Evolutionary conservation across 2,329 filamentous ascomycete genomes (phyloP), one percentile per base, ranked within the genome.

Genomic region (Pseudocercospora ulei): DNA sequence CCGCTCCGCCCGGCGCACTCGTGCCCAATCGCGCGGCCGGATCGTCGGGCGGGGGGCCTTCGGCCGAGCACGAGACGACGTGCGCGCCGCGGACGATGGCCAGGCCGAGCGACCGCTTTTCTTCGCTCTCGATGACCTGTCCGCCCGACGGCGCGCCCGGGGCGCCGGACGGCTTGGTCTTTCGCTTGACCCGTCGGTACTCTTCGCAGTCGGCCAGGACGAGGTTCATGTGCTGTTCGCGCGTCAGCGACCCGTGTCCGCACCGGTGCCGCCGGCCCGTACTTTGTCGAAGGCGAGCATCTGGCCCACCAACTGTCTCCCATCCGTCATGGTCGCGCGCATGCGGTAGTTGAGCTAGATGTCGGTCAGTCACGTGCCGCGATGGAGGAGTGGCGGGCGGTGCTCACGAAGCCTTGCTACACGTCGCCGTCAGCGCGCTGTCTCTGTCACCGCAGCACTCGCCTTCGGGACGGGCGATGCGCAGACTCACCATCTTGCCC

Each of bases 281-380:
- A 88, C 85, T 76, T 96, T 96, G 66, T 98, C 90, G 59, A 96
- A 98, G 38, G 90, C 90, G 53, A 98, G 76, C 84, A 98, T 94
- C 65, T 96, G 86, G 47, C 87, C 90, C 25, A 86, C 87, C 79
- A 98, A 92, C 65, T 95, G 85, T 59, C 90, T 80, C 50, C 85
- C 85, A 68, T 98, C 90, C 60, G 84, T 85, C 63, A 98, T 74
- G 40, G 87, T 96, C 50, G 95, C 81, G 62, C 88, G 81, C 87
- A 98, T 96, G 66, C 88, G 85, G 73, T 93, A 96, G 71, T 98
- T 96, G 74, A 98, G 93, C 90, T 96, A 50, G 13, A 28, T 16
- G 14, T 26, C 7, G 43, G 44, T 56, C 44, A 53, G 52, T 46
- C 38, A 31, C 23, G 14, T 36, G 17, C 12, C 18, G 4, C 7